Evolutionary conservation across 441 rosid genomes (phyloP).

Genomic region (Gossypium trilobum): DNA sequence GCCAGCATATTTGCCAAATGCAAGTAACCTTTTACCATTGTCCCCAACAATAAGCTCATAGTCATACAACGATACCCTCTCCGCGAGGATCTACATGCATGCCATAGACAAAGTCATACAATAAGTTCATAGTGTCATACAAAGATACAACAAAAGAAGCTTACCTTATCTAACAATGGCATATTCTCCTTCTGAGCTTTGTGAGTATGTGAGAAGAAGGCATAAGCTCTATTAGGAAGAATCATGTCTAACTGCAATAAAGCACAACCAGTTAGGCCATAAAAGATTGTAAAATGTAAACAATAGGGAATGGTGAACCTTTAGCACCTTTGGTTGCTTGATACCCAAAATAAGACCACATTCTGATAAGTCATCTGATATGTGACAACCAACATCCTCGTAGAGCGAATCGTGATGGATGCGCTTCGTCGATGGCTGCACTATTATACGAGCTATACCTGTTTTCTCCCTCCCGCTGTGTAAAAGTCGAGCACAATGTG

Average conservation of each 20-base stretch:
- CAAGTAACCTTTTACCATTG: slow-evolving; percentile 61
- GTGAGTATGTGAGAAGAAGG: slow-evolving; percentile 91
- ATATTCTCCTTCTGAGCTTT: slow-evolving; percentile 87
- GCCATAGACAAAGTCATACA: slow-evolving; percentile 3
- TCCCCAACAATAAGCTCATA: slow-evolving; percentile 82
- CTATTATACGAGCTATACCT: slow-evolving; percentile 52
- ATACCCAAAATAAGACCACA: slow-evolving; percentile 62
- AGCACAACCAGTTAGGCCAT: slow-evolving; percentile 10
- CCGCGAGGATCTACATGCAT: slow-evolving; percentile 46
- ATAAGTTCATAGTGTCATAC: neutral
- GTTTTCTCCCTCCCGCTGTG: slow-evolving; percentile 56
- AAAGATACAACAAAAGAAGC: neutral
- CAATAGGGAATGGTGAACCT: neutral
- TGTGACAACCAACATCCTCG: slow-evolving; percentile 51
- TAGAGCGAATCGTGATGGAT: slow-evolving; percentile 56
- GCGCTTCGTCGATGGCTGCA: slow-evolving; percentile 66
- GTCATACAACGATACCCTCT: slow-evolving; percentile 66
- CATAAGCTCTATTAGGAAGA: slow-evolving; percentile 78
- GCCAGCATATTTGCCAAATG: slow-evolving; percentile 90
- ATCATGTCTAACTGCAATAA: slow-evolving; percentile 62
- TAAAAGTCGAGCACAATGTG: slow-evolving; percentile 80
- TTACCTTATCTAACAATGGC: slow-evolving; percentile 82
- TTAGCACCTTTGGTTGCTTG: slow-evolving; percentile 70
- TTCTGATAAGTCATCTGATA: slow-evolving; percentile 57
- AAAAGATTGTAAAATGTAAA: neutral